Evolutionary conservation across 2,329 filamentous ascomycete species (phyloP), one percentile per base, ranked within the genome.

Genomic region (Aspergillus neotritici): DNA sequence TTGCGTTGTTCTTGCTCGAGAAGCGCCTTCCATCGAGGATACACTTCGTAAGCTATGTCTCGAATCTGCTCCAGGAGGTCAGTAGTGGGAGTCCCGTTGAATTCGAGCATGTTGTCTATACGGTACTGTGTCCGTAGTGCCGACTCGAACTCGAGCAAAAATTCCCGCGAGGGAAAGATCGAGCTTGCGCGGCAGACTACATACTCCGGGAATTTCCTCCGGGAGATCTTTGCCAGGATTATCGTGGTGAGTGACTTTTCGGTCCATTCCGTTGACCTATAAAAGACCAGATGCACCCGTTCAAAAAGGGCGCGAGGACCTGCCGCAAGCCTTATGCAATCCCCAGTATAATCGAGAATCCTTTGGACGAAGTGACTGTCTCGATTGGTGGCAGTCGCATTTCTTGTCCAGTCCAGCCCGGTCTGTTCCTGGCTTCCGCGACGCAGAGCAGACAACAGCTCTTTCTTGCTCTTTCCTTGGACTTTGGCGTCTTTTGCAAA

Each of bases 211-310:
- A 96, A 98, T 61, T 90, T 93, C 30, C 87, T 78, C 34, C 82
- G 79, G 2, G 90, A 87, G 44, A 94, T 94, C 51, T 91, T 90
- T 6, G 93, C 87, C 4, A 98, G 76, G 34, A 98, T 95, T 41
- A 97, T 91, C 0, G 90, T 91, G 1, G 88, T 97, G 11, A 98
- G 72, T 1, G 91, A 96, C 64, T 95, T 97, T 57, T 97, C 91
- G 0, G 90, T 94, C 93, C 93, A 98, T 62, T 95, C 87, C 0
- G 88, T 94, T 8, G 90, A 96, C 46, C 91, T 79, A 64, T 97
- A 97, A 64, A 96, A 98, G 21, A 98, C 89, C 2, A 98, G 71
- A 67, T 97, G 93, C 1, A 97, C 89, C 17, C 93, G 80, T 64
- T 96, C 89, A 57, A 98, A 98, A 0, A 98, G 76, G 56, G 83